Percentiles rank a stretch among this genome's conserved stretches.
Evolutionary conservation across 1,284 basidiomycete species (phyloP).

Genomic region (Puccinia horiana): DNA sequence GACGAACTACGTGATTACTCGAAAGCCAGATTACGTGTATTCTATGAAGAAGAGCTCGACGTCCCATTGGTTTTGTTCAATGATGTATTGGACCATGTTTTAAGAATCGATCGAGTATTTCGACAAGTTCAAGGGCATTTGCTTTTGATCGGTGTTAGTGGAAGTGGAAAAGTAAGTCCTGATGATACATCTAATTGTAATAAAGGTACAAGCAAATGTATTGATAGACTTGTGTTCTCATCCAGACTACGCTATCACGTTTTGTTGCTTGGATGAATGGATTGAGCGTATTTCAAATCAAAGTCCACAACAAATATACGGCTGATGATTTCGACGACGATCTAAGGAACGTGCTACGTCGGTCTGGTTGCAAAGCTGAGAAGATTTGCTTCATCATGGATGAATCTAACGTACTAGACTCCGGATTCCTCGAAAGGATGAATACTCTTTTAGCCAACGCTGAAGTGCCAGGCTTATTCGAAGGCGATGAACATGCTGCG

Average conservation of each 20-base stretch:
- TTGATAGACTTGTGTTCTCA: neutral
- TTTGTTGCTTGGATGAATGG: conserved; percentile 99
- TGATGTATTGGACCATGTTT: conserved; percentile 93
- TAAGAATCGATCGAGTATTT: conserved; percentile 98
- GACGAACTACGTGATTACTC: conserved; percentile 92
- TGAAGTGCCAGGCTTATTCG: conserved; percentile 98
- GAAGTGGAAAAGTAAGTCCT: conserved; percentile 83
- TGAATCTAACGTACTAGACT: conserved; percentile 97
- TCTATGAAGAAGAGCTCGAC: conserved; percentile 97
- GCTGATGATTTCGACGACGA: conserved; percentile 99
- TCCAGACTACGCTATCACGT: conserved; percentile 88
- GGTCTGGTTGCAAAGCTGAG: conserved; percentile 95
- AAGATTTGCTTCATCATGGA: conserved; percentile 99
- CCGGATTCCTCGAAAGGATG: conserved; percentile 98
- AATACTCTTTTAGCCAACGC: conserved; percentile 98
- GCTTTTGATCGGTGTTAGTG: conserved; percentile 93
- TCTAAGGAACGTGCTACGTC: conserved; percentile 84
- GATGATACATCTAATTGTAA: neutral
- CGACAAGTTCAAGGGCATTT: conserved; percentile 95
- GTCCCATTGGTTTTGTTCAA: conserved; percentile 98
- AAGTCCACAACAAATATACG: conserved; percentile 97
- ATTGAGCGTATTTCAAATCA: conserved; percentile 96
- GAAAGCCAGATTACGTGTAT: conserved; percentile 88
- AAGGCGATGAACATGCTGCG: conserved; percentile 93
- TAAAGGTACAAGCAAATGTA: neutral